Evolutionary conservation across 2,329 filamentous ascomycete genomes (phyloP).

Genomic region (Monilinia polystroma): DNA sequence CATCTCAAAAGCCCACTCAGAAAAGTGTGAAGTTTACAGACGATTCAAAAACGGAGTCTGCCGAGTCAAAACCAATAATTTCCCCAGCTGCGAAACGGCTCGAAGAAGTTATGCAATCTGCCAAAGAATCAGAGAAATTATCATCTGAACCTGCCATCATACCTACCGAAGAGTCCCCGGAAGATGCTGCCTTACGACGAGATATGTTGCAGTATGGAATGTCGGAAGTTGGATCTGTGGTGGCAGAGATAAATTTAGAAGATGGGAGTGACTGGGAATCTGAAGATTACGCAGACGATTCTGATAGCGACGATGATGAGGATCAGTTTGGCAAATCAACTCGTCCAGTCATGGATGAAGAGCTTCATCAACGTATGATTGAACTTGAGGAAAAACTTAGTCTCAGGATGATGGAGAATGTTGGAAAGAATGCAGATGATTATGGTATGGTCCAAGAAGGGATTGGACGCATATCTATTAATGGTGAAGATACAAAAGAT

Average conservation of each 20-base stretch:
- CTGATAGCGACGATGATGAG: conserved; percentile 57
- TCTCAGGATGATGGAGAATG: conserved; percentile 54
- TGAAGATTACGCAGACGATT: conserved; percentile 52
- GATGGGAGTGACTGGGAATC: conserved; percentile 60
- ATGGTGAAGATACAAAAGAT: conserved; percentile 26
- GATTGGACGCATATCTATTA: conserved; percentile 58
- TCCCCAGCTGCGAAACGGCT: conserved; percentile 43
- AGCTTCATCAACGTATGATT: conserved; percentile 73
- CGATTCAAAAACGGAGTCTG: conserved; percentile 51
- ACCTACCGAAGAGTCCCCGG: conserved; percentile 71
- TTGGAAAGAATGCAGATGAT: conserved; percentile 49
- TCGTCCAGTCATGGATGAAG: conserved; percentile 67
- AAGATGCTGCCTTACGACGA: conserved; percentile 75
- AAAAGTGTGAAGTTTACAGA: conserved; percentile 65
- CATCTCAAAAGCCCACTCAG: conserved; percentile 40
- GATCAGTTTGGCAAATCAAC: conserved; percentile 75
- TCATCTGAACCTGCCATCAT: conserved; percentile 51
- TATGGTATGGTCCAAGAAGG: conserved; percentile 47
- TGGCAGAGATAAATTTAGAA: conserved; percentile 86
- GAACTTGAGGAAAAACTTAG: conserved; percentile 75
- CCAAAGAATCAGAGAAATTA: conserved; percentile 52
- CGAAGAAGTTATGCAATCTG: conserved; percentile 56
- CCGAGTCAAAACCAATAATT: conserved; percentile 31
- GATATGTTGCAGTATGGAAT: conserved; percentile 91
- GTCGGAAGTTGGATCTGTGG: conserved; percentile 84